phyloP scores from a whole-genome alignment of 257 asterid genomes.

The Jacaranda copaia region DNA sequence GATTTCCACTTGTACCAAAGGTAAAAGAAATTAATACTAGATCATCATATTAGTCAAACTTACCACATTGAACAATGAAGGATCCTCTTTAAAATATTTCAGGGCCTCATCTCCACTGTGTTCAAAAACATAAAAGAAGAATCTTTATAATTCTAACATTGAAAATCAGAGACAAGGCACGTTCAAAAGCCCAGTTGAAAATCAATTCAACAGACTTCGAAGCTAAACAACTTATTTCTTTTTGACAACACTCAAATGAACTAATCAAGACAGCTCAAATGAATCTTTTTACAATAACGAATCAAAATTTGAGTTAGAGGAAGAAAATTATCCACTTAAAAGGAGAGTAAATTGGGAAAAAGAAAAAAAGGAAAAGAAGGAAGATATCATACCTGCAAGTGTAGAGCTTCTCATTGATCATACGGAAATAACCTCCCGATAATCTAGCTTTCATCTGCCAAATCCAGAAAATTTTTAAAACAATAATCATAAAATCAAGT shows the following conservation, averaged over 20 bases:
- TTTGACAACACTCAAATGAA: background rate
- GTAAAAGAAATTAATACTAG: background rate
- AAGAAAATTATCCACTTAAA: constrained; percentile 4
- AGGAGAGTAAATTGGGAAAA: background rate
- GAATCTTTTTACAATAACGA: background rate
- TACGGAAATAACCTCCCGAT: constrained; percentile 92
- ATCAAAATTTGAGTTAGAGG: background rate
- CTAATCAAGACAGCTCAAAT: background rate
- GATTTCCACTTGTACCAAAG: background rate
- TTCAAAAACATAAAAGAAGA: constrained; percentile 6
- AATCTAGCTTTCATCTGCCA: constrained; percentile 85
- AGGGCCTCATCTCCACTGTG: constrained; percentile 88
- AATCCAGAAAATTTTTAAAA: too few relatives aligned
- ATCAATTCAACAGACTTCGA: background rate
- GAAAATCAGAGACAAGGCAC: background rate
- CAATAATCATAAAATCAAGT: background rate
- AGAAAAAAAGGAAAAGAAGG: background rate
- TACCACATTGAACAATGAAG: constrained; percentile 84
- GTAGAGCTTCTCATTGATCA: constrained; percentile 95
- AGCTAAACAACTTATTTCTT: background rate
- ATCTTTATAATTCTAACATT: background rate
- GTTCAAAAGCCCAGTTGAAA: background rate
- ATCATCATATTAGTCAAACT: constrained; percentile 28
- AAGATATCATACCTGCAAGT: constrained; percentile 71
- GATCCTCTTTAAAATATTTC: constrained; percentile 77